Conservation (phyloP, 1,284 basidiomycete genomes). For the Tetrapyrgos nigripes region DNA sequence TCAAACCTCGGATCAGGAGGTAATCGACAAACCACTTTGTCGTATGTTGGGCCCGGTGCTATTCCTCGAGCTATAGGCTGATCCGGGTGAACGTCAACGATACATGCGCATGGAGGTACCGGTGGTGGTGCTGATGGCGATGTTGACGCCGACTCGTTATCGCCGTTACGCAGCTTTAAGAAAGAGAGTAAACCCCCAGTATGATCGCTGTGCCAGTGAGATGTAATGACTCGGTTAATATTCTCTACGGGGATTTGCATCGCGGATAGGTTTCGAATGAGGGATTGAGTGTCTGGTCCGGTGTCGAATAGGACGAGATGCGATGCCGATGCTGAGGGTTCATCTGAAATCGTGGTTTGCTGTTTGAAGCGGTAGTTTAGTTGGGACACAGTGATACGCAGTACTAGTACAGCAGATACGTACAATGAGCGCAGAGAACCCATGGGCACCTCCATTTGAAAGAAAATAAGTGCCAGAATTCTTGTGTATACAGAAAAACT, state of each 20-base stretch:
- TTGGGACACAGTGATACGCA: background rate
- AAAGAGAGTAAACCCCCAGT: slow-evolving; percentile 76
- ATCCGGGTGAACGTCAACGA: slow-evolving; percentile 78
- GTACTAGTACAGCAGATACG: slow-evolving; percentile 26
- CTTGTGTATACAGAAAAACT: slow-evolving; percentile 18
- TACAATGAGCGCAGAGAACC: slow-evolving; percentile 80
- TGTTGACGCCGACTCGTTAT: slow-evolving; percentile 9
- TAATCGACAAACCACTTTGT: slow-evolving; percentile 64
- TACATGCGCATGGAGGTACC: slow-evolving; percentile 40
- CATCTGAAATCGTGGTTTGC: slow-evolving; percentile 60
- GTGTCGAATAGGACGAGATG: slow-evolving; percentile 79
- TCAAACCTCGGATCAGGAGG: slow-evolving; percentile 76
- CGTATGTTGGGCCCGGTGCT: slow-evolving; percentile 61
- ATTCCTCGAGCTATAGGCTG: slow-evolving; percentile 79
- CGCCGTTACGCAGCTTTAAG: slow-evolving; percentile 54
- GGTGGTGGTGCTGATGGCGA: background rate
- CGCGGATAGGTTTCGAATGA: slow-evolving; percentile 72
- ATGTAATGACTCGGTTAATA: slow-evolving; percentile 71
- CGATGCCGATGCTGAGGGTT: too few species aligned
- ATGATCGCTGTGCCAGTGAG: slow-evolving; percentile 88
- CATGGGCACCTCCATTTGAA: slow-evolving; percentile 71
- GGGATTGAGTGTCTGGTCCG: slow-evolving; percentile 76
- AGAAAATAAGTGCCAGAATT: background rate
- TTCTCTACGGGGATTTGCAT: slow-evolving; percentile 60
- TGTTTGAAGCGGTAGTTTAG: slow-evolving; percentile 27